Evolutionary conservation across 1,139 yeast species (phyloP).

Genomic region (Blastobotrys arbuscula): DNA sequence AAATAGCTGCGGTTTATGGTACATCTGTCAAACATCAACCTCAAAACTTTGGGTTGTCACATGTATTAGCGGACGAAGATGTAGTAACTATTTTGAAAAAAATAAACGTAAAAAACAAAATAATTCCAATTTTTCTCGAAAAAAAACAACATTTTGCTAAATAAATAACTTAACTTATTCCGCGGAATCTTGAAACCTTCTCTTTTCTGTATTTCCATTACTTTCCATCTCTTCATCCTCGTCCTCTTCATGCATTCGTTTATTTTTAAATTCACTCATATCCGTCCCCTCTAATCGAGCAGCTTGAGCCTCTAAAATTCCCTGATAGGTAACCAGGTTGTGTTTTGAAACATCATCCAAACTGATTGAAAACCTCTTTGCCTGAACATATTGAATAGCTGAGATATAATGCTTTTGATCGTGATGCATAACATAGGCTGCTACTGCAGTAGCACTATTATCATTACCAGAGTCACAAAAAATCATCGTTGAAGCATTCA

Average conservation of each 20-base stretch:
- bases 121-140: too few species aligned
- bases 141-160: too few species aligned
- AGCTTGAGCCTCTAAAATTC: slow-evolving; percentile 20
- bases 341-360: slow-evolving; percentile 26
- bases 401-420: slow-evolving; percentile 17
- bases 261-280: not conserved
- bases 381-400: slow-evolving; percentile 31
- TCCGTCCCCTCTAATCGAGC: not conserved
- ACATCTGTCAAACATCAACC: slow-evolving; percentile 96
- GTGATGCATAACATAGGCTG: slow-evolving; percentile 28
- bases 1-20: slow-evolving; percentile 87
- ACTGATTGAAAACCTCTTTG: slow-evolving; percentile 27
- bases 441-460: slow-evolving; percentile 29
- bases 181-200: too few species aligned
- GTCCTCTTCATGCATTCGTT: not conserved
- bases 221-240: not conserved
- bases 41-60: slow-evolving; percentile 87
- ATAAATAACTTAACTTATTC: too few species aligned
- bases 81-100: slow-evolving; percentile 92
- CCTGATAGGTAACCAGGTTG: slow-evolving; percentile 25
- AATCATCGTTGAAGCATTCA: slow-evolving; percentile 21
- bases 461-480: slow-evolving; percentile 36
- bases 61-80: slow-evolving; percentile 85
- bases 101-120: too few species aligned
- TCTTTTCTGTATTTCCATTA: not conserved